Percentiles rank a stretch among this genome's conserved stretches.
Conservation (phyloP, 768 basidiomycete genomes). For the Suillus cothurnatus region DNA sequence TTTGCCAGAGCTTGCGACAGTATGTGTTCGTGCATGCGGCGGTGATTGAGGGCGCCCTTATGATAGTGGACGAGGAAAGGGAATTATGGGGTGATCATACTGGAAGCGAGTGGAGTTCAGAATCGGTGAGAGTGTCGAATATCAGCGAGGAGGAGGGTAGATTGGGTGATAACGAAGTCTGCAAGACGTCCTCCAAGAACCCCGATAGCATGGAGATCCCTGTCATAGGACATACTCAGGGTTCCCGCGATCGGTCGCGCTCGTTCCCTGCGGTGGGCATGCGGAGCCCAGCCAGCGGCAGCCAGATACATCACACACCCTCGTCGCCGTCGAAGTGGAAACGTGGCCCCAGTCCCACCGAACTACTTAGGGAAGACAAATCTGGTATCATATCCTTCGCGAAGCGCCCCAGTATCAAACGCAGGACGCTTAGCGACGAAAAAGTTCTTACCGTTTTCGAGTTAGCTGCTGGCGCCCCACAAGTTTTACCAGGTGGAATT, state of each 20-base stretch:
- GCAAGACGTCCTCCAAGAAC: slow-evolving; percentile 11
- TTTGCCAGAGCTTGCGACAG: slow-evolving; percentile 93
- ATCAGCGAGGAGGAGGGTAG: slow-evolving; percentile 18
- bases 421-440: slow-evolving; percentile 31
- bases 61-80: slow-evolving; percentile 74
- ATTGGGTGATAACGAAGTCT: slow-evolving; percentile 20
- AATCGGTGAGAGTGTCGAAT: slow-evolving; percentile 11
- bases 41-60: slow-evolving; percentile 77
- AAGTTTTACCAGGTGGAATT: slow-evolving; percentile 14
- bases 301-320: slow-evolving; percentile 12
- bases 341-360: slow-evolving; percentile 72
- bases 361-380: slow-evolving; percentile 62
- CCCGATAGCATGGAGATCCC: slow-evolving; percentile 5
- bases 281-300: slow-evolving; percentile 12
- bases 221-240: slow-evolving; percentile 6
- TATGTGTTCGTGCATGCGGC: slow-evolving; percentile 93
- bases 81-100: slow-evolving; percentile 34
- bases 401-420: slow-evolving; percentile 71
- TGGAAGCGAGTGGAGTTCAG: slow-evolving; percentile 23
- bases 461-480: slow-evolving; percentile 9
- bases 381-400: slow-evolving; percentile 55
- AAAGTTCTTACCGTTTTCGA: slow-evolving; percentile 15
- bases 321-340: slow-evolving; percentile 51
- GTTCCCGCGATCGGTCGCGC: slow-evolving; percentile 10
- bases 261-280: slow-evolving; percentile 12